Evolutionary conservation across 1,284 basidiomycete species (phyloP).

Genomic region (Naganishia liquefaciens): DNA sequence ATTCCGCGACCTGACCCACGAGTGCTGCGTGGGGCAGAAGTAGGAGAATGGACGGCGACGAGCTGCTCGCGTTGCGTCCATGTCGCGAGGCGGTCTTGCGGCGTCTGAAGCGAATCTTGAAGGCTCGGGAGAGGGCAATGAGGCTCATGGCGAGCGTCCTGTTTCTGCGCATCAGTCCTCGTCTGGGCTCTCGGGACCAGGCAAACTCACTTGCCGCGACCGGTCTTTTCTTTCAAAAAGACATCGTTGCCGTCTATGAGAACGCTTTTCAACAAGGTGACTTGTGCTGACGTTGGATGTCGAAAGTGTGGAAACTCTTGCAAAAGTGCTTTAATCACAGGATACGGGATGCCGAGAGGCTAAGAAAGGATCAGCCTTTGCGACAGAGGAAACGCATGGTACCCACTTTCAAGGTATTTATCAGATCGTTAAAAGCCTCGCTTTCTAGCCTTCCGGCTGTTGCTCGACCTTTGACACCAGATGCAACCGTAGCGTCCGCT

Average conservation of each 20-base stretch:
- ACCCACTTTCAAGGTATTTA: conserved; percentile 12
- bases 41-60: conserved; percentile 7
- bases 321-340: not conserved
- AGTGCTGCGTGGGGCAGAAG: conserved; percentile 26
- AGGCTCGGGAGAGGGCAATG: conserved; percentile 2
- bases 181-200: not conserved
- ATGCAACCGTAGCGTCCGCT: too few species aligned
- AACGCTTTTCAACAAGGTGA: not conserved
- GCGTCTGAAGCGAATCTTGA: conserved; percentile 16
- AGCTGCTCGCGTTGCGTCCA: not conserved
- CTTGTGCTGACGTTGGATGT: conserved; percentile 17
- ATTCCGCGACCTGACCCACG: conserved; percentile 20
- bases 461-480: not conserved
- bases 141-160: conserved; percentile 26
- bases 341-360: conserved; percentile 10
- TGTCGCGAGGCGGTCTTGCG: not conserved
- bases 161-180: not conserved
- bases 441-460: not conserved
- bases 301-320: conserved; percentile 4
- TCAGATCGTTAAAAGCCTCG: not conserved
- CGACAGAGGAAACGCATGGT: too few species aligned
- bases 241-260: conserved; percentile 21
- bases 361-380: not conserved
- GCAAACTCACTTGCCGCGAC: conserved; percentile 28
- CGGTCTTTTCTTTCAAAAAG: conserved; percentile 29